Conservation (phyloP, 176 grass and related monocot genomes). For the Eragrostis curvula region DNA sequence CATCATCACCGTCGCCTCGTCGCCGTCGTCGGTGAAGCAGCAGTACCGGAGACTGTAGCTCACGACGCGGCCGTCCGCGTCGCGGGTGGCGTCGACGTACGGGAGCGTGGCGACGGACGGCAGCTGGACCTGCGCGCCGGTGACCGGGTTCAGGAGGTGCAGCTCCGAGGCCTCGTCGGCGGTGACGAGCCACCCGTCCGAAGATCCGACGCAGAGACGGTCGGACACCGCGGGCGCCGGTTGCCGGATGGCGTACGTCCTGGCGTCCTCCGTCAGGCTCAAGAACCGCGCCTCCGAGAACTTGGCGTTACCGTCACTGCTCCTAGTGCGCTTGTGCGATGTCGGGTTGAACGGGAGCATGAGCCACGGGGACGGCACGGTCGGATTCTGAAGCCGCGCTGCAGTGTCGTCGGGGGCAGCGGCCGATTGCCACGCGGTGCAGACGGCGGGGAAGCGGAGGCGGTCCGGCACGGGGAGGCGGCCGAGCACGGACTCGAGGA, state of each 20-base stretch:
- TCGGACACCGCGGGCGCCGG: slow-evolving; percentile 31
- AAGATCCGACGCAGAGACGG: slow-evolving; percentile 48
- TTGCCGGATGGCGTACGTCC: slow-evolving; percentile 42
- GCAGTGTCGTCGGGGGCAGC: background rate
- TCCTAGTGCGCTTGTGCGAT: background rate
- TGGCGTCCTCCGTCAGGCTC: slow-evolving; percentile 51
- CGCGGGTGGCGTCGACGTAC: slow-evolving; percentile 33
- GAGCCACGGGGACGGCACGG: slow-evolving; percentile 50
- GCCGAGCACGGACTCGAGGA: slow-evolving; percentile 45
- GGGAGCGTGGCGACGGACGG: slow-evolving; percentile 47
- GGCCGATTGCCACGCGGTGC: slow-evolving; percentile 45
- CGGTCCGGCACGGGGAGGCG: slow-evolving; percentile 49
- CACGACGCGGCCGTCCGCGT: background rate
- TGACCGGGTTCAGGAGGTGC: slow-evolving; percentile 55
- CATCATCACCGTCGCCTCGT: background rate
- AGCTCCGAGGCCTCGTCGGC: slow-evolving; percentile 49
- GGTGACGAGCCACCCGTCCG: slow-evolving; percentile 58
- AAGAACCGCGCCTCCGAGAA: slow-evolving; percentile 40
- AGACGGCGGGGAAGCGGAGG: slow-evolving; percentile 53
- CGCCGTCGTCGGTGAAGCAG: background rate
- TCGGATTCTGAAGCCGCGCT: background rate
- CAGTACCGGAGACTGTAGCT: slow-evolving; percentile 33
- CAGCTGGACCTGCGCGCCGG: slow-evolving; percentile 38
- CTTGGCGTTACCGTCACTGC: background rate
- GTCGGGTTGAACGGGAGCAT: slow-evolving; percentile 55